Evolutionary conservation across 495 filamentous ascomycete genomes (phyloP).

Genomic region (Pseudoneurospora amorphoporcata): DNA sequence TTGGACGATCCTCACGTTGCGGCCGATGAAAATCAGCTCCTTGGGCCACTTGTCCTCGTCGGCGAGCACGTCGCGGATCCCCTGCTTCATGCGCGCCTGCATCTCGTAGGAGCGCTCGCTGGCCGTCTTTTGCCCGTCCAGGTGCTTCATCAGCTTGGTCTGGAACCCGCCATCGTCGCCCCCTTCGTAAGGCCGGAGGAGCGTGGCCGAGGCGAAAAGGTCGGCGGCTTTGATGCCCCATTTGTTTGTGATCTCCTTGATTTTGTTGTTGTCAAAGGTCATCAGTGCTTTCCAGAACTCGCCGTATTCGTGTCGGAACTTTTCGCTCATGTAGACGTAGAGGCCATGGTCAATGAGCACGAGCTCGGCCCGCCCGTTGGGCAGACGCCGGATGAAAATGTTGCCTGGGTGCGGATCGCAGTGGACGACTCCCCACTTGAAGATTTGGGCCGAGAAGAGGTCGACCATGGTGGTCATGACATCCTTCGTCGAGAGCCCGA

Average conservation of each 20-base stretch:
- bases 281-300: constrained; percentile 89
- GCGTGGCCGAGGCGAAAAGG: constrained; percentile 79
- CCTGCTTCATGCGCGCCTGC: constrained; percentile 74
- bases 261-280: constrained; percentile 81
- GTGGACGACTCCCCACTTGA: constrained; percentile 87
- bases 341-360: constrained; percentile 95
- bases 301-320: constrained; percentile 82
- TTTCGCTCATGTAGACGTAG: constrained; percentile 79
- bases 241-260: constrained; percentile 52
- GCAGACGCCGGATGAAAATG: constrained; percentile 83
- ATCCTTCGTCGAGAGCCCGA: constrained; percentile 69
- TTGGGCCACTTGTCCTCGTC: constrained; percentile 90
- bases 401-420: constrained; percentile 97
- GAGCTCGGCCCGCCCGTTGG: constrained; percentile 71
- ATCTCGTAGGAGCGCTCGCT: constrained; percentile 68
- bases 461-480: constrained; percentile 96
- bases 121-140: constrained; percentile 46
- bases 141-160: constrained; percentile 41
- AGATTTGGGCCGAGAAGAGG: constrained; percentile 92
- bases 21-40: constrained; percentile 89
- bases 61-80: constrained; percentile 70
- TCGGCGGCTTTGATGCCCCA: constrained; percentile 89
- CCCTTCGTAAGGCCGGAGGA: constrained; percentile 83
- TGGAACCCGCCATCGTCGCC: constrained; percentile 55
- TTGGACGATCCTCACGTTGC: constrained; percentile 87